Evolutionary conservation across 176 grass and related monocot genomes (phyloP).

Genomic region (Lolium perenne): DNA sequence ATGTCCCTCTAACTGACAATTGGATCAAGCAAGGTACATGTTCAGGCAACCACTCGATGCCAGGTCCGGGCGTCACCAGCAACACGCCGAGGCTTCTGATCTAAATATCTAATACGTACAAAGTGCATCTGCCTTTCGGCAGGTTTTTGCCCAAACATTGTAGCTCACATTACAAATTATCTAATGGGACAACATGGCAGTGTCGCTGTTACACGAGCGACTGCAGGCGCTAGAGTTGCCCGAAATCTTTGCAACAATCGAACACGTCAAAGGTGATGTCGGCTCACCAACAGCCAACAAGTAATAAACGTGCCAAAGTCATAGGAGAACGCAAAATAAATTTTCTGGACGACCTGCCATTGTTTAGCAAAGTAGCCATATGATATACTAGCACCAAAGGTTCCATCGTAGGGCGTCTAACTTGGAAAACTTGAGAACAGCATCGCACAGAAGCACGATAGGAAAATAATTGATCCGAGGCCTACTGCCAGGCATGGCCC

Average conservation of each 20-base stretch:
- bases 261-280: background rate
- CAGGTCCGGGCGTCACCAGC: too few relatives aligned
- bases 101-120: too few relatives aligned
- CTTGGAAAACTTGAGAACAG: constrained; percentile 1
- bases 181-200: background rate
- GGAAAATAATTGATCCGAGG: too few relatives aligned
- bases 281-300: background rate
- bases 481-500: constrained; percentile 71
- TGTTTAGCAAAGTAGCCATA: too few relatives aligned
- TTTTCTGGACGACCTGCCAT: background rate
- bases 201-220: too few relatives aligned
- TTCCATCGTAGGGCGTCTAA: background rate
- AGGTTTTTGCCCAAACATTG: background rate
- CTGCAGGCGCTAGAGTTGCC: background rate
- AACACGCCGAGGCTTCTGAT: too few relatives aligned
- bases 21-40: constrained; percentile 31
- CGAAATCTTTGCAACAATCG: background rate
- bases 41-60: background rate
- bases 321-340: background rate
- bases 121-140: too few relatives aligned
- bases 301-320: background rate
- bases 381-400: constrained; percentile 12
- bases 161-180: too few relatives aligned
- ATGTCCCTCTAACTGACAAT: background rate
- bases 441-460: too few relatives aligned